Evolutionary conservation across 805 yeast species (phyloP).

Genomic region (Priceomyces medius): DNA sequence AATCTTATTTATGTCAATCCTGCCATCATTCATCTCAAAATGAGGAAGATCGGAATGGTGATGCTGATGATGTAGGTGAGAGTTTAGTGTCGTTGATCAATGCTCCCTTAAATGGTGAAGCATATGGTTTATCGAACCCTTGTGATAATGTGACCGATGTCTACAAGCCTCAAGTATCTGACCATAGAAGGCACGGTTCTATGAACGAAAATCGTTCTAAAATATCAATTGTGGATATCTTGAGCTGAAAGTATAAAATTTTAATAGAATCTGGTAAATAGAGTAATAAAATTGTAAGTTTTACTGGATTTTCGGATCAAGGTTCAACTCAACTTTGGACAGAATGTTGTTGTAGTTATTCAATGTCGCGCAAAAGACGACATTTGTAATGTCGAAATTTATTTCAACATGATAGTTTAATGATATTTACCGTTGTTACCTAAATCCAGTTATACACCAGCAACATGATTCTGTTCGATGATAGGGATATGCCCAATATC

Average conservation of each 20-base stretch:
- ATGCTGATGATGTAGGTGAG: constrained; percentile 13
- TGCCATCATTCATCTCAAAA: constrained; percentile 24
- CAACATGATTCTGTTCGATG: constrained; percentile 37
- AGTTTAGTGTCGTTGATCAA: constrained; percentile 22
- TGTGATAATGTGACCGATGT: constrained; percentile 20
- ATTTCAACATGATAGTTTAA: too few relatives aligned
- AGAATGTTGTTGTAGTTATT: background rate
- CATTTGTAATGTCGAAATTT: too few relatives aligned
- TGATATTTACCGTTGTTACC: too few relatives aligned
- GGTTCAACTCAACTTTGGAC: background rate
- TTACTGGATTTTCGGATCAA: too few relatives aligned
- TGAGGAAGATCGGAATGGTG: constrained; percentile 9
- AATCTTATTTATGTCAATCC: constrained; percentile 25
- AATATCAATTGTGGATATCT: constrained; percentile 21
- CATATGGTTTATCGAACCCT: constrained; percentile 29
- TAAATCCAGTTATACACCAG: too few relatives aligned
- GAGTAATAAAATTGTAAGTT: too few relatives aligned
- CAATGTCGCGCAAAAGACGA: background rate
- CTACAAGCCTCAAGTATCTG: constrained; percentile 6
- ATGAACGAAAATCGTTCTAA: constrained; percentile 13
- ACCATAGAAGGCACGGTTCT: background rate
- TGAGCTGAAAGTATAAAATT: constrained; percentile 10
- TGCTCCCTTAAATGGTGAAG: constrained; percentile 30
- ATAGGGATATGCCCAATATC: constrained; percentile 70
- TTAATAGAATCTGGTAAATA: background rate